A percentile compares a stretch with the other conserved stretches of the same genome.
These are phyloP conservation scores for Coemansia sp. DNA, from an alignment of 192 early-diverging fungal genomes.

Conservation along the genomic window DNA sequence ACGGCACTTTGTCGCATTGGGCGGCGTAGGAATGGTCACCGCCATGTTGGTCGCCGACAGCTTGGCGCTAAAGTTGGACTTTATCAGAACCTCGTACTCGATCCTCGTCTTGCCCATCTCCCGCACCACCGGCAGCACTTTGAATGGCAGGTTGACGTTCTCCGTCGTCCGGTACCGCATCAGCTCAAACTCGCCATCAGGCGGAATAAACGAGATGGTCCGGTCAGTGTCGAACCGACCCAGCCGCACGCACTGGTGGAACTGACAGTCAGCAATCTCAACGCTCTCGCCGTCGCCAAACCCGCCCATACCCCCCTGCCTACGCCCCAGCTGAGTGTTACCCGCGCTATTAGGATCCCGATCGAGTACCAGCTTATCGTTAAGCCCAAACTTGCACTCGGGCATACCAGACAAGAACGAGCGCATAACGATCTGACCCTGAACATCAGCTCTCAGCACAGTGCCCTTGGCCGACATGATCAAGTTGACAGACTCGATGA, in stretches of 20 bases:
- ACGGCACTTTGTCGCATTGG: conserved; percentile 82
- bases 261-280: conserved; percentile 96
- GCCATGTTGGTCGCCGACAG: conserved; percentile 89
- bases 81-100: conserved; percentile 89
- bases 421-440: conserved; percentile 90
- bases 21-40: conserved; percentile 88
- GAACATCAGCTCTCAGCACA: conserved; percentile 85
- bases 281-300: conserved; percentile 61
- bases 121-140: conserved; percentile 89
- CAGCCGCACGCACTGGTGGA: conserved; percentile 97
- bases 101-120: conserved; percentile 80
- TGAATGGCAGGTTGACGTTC: conserved; percentile 94
- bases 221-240: conserved; percentile 90
- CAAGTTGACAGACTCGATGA: conserved; percentile 96
- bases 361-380: conserved; percentile 91
- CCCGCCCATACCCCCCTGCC: conserved; percentile 30
- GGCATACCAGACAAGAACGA: conserved; percentile 97
- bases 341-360: conserved; percentile 56
- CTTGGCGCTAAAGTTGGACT: conserved; percentile 88
- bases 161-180: conserved; percentile 97
- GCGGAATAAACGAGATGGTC: conserved; percentile 97
- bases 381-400: conserved; percentile 96
- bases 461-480: conserved; percentile 88
- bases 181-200: conserved; percentile 96
- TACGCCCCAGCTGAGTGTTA: conserved; percentile 9